Evolutionary conservation across 495 filamentous ascomycete species (phyloP), one percentile per base, ranked within the genome.

Genomic region (Aspergillus olivimuriae): DNA sequence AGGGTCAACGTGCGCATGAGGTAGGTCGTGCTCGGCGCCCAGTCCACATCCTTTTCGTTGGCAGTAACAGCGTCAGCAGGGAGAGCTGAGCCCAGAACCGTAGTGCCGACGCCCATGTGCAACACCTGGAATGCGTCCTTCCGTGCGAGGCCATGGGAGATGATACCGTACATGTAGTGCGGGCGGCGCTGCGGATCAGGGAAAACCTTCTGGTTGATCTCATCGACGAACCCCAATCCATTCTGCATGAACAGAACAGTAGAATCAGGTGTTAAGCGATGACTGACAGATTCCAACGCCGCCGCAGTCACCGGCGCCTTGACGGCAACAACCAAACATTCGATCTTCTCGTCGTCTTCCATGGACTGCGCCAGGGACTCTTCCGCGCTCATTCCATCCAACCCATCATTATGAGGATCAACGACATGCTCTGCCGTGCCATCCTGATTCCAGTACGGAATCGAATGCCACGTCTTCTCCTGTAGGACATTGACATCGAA

Each of bases 181-280:
- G 92, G 92, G 17, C 89, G 76, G 0, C 52, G 62, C 4, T 52
- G 46, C 2, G 76, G 71, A 52, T 88, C 71, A 0, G 77, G 73
- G 53, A 94, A 98, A 10, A 91, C 52, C 2, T 65, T 43, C 8
- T 73, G 51, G 48, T 86, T 86, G 15, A 95, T 63, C 26, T 75
- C 70, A n/a, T 95, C 87, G 20, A 89, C 63, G 2, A 83, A 60
- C 2, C 90, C 91, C 68, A 97, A 77, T 4, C 88, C 89, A 36
- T 91, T 86, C 40, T 94, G 85, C 4, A 94, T 54, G 17, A 98
- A 77, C 30, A 84, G 73, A 22, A 98, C 74, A 0, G 89, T 90
- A 2, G 88, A 88, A 11, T 77, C 66, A 3, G 70, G 64, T 23
- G 78, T 77, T n/a, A 98, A 66, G 7, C 88, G 76, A 47, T 86